phyloP scores from a whole-genome alignment of 331 rosid species.

The Erythrophleum ivorense region DNA sequence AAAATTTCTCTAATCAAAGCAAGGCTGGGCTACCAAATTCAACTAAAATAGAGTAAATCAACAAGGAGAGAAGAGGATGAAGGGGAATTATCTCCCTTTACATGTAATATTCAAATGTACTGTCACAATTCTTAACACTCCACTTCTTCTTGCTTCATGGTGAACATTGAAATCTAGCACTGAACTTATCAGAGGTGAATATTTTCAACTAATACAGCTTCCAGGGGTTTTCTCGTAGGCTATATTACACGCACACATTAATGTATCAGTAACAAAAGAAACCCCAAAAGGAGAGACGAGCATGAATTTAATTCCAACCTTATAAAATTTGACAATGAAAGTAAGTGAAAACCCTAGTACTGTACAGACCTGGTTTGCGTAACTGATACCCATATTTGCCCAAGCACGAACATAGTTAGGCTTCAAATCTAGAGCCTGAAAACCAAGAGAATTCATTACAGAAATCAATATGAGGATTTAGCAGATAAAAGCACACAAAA shows the following conservation, averaged over 20 bases:
- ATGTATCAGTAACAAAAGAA: slow-evolving; percentile 19
- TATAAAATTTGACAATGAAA: slow-evolving; percentile 12
- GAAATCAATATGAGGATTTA: neutral
- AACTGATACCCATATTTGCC: slow-evolving; percentile 99
- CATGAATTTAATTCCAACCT: neutral
- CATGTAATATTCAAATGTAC: neutral
- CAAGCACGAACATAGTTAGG: slow-evolving; percentile 99
- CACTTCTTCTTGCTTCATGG: slow-evolving; percentile 11
- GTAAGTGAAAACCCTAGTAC: slow-evolving; percentile 1
- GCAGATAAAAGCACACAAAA: neutral
- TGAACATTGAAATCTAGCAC: neutral
- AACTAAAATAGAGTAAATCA: neutral
- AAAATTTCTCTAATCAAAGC: neutral
- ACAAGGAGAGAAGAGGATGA: neutral
- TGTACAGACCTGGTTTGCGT: slow-evolving; percentile 87
- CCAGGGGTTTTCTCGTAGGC: neutral
- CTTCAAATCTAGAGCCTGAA: slow-evolving; percentile 95
- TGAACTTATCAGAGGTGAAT: neutral
- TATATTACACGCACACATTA: slow-evolving; percentile 5
- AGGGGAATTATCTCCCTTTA: neutral
- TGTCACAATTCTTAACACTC: neutral
- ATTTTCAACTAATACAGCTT: neutral
- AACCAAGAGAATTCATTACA: slow-evolving; percentile 11
- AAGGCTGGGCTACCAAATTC: neutral
- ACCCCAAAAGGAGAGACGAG: neutral